Evolutionary conservation across 768 basidiomycete species (phyloP), one percentile per base, ranked within the genome.

Genomic region (Strobilomyces echinocephalus): DNA sequence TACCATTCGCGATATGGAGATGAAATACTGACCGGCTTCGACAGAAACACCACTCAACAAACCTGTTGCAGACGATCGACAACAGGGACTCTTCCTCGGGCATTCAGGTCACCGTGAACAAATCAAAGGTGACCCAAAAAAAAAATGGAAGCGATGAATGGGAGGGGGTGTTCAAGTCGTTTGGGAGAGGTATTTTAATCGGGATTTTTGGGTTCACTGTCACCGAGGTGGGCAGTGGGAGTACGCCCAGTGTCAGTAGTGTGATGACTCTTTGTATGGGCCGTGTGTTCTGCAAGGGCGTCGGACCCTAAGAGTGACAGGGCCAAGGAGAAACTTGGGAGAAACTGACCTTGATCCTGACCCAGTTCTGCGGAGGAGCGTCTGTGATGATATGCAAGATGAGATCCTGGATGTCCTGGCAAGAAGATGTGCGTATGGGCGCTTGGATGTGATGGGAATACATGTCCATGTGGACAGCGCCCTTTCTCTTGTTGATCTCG

Each of bases 321-420:
- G 5, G 18, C 24, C n/a, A n/a, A n/a, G n/a, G n/a, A 18, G 9
- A 30, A n/a, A n/a, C n/a, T n/a, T n/a, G n/a, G 1, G 39, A 15
- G 2, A 2, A 12, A 65, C 80, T 48, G 45, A 91, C 94, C 69
- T 93, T 87, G 39, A 95, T 79, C 47, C 81, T 79, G 18, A 97
- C 79, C 94, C 94, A 97, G 50, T 83, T 84, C 1, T 88, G 87
- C 1, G 88, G 85, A n/a, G 87, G 84, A 16, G 82, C 84, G 62
- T 95, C 91, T 1, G 88, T 87, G 24, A 86, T 71, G 43, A 95
- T 74, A 59, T 97, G 89, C 3, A 97, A 72, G 10, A 87, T 77
- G 18, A 97, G 76, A 62, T 97, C 94, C 33, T 95, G 80, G 20
- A 97, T 75, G 63, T 97, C 93, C 94, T 97, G 64, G 36, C 6